These are phyloP conservation scores for Musa acuminata DNA, from an alignment of 176 grass and related monocot species.

Conservation along the genomic window DNA sequence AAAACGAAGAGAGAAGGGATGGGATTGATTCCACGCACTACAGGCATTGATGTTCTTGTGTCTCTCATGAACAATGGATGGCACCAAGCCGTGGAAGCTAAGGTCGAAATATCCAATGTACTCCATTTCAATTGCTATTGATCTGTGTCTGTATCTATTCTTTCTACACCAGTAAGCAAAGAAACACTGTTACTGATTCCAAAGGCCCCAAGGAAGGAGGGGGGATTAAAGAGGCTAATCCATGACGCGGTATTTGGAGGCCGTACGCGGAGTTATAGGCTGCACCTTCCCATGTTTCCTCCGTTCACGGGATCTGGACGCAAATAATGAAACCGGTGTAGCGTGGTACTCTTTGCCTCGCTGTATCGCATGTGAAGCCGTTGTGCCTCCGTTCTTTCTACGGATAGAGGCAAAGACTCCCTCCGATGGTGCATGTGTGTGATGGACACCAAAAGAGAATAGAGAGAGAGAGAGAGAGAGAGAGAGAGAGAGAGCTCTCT, in stretches of 20 bases:
- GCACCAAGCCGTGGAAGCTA: too few species aligned
- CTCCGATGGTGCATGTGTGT: neutral
- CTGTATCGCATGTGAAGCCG: conserved; percentile 51
- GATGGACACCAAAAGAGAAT: neutral
- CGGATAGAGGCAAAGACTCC: neutral
- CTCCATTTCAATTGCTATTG: too few species aligned
- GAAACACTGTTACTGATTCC: too few species aligned
- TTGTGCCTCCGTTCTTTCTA: conserved; percentile 9
- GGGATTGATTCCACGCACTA: too few species aligned
- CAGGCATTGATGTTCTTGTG: too few species aligned
- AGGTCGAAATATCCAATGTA: too few species aligned
- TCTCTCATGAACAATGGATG: too few species aligned
- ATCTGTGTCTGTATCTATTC: too few species aligned
- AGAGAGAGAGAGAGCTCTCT: neutral
- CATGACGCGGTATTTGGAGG: neutral
- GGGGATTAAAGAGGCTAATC: too few species aligned
- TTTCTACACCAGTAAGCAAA: neutral
- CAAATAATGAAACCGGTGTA: conserved; percentile 21
- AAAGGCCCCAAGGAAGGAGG: too few species aligned
- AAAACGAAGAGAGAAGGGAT: too few species aligned
- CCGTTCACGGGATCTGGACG: conserved; percentile 29
- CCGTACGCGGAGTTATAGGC: conserved; percentile 3
- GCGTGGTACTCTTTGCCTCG: conserved; percentile 26
- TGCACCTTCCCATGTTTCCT: neutral
- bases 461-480: too few species aligned